phyloP scores from a whole-genome alignment of 768 basidiomycete species.

The Suillus placidus region DNA sequence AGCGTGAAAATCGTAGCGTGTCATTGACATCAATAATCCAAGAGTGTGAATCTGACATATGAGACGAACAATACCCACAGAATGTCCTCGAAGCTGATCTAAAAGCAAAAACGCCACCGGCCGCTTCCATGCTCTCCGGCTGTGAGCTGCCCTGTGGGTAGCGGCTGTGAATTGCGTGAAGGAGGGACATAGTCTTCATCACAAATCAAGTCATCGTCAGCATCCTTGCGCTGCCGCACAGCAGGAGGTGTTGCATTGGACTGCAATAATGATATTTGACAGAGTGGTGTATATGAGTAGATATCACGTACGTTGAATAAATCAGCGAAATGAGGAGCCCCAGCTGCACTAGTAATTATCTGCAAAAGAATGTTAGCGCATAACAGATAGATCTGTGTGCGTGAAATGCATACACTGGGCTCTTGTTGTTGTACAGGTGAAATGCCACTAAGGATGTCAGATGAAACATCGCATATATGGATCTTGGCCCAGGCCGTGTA shows the following conservation, averaged over 20 bases:
- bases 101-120: not conserved
- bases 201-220: too few species aligned
- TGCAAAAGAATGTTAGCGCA: not conserved
- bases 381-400: not conserved
- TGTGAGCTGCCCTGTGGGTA: not conserved
- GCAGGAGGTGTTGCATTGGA: not conserved
- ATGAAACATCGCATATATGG: too few species aligned
- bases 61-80: too few species aligned
- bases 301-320: not conserved
- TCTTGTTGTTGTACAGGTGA: too few species aligned
- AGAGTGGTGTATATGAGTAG: not conserved
- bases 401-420: too few species aligned
- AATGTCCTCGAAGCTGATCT: not conserved
- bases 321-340: not conserved
- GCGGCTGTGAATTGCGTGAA: not conserved
- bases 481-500: not conserved
- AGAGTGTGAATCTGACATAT: too few species aligned
- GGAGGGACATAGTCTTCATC: too few species aligned
- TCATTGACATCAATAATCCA: too few species aligned
- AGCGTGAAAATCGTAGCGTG: too few species aligned
- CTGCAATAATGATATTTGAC: not conserved
- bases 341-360: not conserved
- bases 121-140: not conserved
- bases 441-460: too few species aligned
- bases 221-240: not conserved